Evolutionary conservation across 2,329 filamentous ascomycete genomes (phyloP).

Genomic region (Alternaria incomplexa): DNA sequence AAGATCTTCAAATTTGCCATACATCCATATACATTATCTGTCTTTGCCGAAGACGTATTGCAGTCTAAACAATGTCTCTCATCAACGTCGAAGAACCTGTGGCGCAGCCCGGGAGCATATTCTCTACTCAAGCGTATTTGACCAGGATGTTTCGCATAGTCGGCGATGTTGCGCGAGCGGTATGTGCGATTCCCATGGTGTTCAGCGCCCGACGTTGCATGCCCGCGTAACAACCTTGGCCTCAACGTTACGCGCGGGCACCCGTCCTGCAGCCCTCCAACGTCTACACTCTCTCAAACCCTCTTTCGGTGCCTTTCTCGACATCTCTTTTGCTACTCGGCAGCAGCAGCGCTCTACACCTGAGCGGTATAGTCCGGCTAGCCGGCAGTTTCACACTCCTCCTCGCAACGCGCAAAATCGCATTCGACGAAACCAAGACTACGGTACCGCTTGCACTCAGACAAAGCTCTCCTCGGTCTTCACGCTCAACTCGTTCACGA

Average conservation of each 20-base stretch:
- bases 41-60: no score
- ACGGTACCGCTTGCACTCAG: not conserved
- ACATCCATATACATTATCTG: no score
- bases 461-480: not conserved
- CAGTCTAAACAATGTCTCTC: no score
- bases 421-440: not conserved
- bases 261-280: not conserved
- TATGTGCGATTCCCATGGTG: not conserved
- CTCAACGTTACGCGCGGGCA: not conserved
- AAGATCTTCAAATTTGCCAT: no score
- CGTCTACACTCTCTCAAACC: not conserved
- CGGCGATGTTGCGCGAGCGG: not conserved
- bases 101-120: not conserved
- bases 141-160: not conserved
- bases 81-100: no score
- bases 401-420: not conserved
- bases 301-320: not conserved
- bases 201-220: not conserved
- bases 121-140: not conserved
- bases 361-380: not conserved
- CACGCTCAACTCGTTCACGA: not conserved
- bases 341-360: not conserved
- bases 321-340: not conserved
- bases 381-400: not conserved
- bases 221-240: not conserved